Evolutionary conservation across 2,329 filamentous ascomycete species (phyloP).

Genomic region (Fusarium continuum): DNA sequence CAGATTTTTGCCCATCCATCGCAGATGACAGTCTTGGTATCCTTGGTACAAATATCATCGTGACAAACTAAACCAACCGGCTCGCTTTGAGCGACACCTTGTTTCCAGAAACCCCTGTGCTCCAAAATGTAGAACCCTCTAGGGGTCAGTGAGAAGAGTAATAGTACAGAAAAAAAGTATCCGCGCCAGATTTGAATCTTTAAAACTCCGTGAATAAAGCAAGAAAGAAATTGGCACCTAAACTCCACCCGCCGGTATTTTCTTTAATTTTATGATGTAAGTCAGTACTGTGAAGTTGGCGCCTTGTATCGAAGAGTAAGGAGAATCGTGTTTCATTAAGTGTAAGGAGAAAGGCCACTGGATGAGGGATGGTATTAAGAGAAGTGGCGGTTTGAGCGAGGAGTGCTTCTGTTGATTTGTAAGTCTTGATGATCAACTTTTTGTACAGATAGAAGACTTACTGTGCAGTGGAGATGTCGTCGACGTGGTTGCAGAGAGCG

Average conservation of each 20-base stretch:
- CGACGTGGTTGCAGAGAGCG: constrained; percentile 90
- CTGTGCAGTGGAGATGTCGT: constrained; percentile 68
- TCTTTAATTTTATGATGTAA: constrained; percentile 32
- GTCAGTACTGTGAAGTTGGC: constrained; percentile 21
- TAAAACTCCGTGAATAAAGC: constrained; percentile 20
- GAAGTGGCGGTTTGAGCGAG: constrained; percentile 59
- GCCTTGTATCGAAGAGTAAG: constrained; percentile 12
- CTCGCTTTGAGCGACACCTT: constrained; percentile 13
- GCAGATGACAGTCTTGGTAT: constrained; percentile 41
- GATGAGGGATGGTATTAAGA: constrained; percentile 33
- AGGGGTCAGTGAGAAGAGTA: constrained; percentile 42
- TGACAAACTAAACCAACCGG: constrained; percentile 16
- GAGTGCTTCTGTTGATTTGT: constrained; percentile 47
- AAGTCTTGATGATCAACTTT: not conserved
- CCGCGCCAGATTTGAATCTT: constrained; percentile 16
- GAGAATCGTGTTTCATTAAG: constrained; percentile 41
- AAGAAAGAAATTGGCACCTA: constrained; percentile 10
- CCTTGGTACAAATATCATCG: constrained; percentile 18
- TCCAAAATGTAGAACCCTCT: constrained; percentile 23
- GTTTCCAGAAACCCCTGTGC: constrained; percentile 18
- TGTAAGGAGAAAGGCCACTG: not conserved
- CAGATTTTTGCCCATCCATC: constrained; percentile 35
- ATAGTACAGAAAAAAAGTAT: constrained; percentile 46
- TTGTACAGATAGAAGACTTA: constrained; percentile 49
- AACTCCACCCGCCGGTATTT: constrained; percentile 31